Evolutionary conservation across 495 filamentous ascomycete genomes (phyloP), one percentile per base, ranked within the genome.

Genomic region (Xylaria curta): DNA sequence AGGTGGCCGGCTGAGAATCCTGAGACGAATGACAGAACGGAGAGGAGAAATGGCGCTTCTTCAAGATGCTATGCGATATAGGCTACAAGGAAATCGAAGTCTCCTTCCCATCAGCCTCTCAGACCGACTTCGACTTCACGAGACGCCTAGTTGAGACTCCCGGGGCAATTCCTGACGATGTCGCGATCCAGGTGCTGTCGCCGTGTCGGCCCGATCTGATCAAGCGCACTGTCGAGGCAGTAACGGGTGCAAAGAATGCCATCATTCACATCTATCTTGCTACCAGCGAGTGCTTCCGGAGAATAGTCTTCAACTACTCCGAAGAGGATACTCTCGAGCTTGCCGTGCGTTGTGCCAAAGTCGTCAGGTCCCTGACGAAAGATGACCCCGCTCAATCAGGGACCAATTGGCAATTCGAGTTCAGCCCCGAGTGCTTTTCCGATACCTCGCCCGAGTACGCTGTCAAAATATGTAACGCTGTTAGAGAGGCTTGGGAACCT

Each of bases 1-100:
- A 19, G 13, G 33, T 28, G 17, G 17, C 26, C 17, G 33, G 58
- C 58, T 60, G 13, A 36, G 3, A 38, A 17, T 38, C 6, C 58
- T 38, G 58, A 53, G 49, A 53, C 49, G 49, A 21, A 58, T 33
- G 12, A 58, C 9, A 60, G 58, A 60, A 12, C 12, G 58, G 60
- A 10, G 89, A 93, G 40, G 91, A 94, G 84, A 96, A 96, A 85
- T 92, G 85, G 84, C 82, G 82, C 61, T 95, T 93, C 82, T 96
- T 96, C 83, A 87, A 91, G 78, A 94, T 93, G 91, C 87, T 96
- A 19, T 87, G 91, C 61, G 87, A 91, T 63, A 88, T 96, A 53
- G 93, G 93, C 56, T 96, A 94, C 84, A 96, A 94, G 79, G 93
- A 96, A 81, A 94, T 96, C 72, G 93, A 96, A 78, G 88, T 94